Conservation (phyloP, 768 basidiomycete genomes). For the Crassisporium funariophilum region DNA sequence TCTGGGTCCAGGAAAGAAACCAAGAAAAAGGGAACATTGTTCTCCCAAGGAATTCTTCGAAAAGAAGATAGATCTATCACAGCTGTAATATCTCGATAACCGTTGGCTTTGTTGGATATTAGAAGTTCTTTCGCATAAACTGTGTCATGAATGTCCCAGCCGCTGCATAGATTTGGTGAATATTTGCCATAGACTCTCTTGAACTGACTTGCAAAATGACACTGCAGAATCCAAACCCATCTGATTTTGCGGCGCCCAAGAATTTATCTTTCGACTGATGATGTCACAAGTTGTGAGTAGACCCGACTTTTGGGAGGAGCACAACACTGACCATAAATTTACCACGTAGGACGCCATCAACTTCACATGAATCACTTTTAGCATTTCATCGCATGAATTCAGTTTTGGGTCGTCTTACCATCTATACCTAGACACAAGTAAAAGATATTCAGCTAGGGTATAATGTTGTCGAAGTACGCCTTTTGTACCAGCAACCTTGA, state of each 20-base stretch:
- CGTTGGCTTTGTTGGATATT: slow-evolving; percentile 90
- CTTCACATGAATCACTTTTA: slow-evolving; percentile 41
- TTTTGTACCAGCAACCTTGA: slow-evolving; percentile 87
- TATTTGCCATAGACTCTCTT: too few species aligned
- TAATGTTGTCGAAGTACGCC: background rate
- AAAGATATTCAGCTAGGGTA: slow-evolving; percentile 3
- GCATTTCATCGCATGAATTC: background rate
- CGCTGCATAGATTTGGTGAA: slow-evolving; percentile 43
- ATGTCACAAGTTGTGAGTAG: slow-evolving; percentile 1
- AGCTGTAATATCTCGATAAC: slow-evolving; percentile 89
- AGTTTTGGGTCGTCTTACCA: slow-evolving; percentile 44
- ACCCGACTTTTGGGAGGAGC: background rate
- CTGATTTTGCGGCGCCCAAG: slow-evolving; percentile 71
- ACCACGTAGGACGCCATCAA: slow-evolving; percentile 93
- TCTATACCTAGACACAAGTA: slow-evolving; percentile 50
- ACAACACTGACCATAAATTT: slow-evolving; percentile 75
- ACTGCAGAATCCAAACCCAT: slow-evolving; percentile 93
- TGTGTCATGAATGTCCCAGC: slow-evolving; percentile 91
- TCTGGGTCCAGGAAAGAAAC: slow-evolving; percentile 90
- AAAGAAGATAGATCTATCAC: slow-evolving; percentile 84
- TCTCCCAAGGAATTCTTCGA: slow-evolving; percentile 90
- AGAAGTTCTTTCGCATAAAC: slow-evolving; percentile 84
- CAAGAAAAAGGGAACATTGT: slow-evolving; percentile 91
- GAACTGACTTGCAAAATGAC: slow-evolving; percentile 89
- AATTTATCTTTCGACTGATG: slow-evolving; percentile 89